phyloP scores from a whole-genome alignment of 2,329 filamentous ascomycete species.

The Mollisiaceae sp. region DNA sequence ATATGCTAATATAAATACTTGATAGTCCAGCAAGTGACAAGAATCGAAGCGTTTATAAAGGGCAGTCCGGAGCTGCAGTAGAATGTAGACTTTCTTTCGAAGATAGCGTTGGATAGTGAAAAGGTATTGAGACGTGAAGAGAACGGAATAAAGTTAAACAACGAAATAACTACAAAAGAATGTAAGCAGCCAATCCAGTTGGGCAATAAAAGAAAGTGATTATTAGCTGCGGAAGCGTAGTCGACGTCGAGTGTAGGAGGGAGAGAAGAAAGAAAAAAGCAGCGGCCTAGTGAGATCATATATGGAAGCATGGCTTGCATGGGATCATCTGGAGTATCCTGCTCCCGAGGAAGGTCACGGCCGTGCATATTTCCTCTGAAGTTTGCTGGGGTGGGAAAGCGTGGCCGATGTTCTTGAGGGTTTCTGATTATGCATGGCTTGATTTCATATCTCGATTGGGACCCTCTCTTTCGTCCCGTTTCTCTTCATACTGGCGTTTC shows the following conservation, averaged over 20 bases:
- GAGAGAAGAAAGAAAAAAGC: conserved; percentile 36
- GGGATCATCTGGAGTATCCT: conserved; percentile 38
- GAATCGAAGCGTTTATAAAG: conserved; percentile 40
- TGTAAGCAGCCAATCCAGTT: conserved; percentile 60
- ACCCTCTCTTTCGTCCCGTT: conserved; percentile 38
- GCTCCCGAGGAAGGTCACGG: conserved; percentile 30
- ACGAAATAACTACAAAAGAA: conserved; percentile 50
- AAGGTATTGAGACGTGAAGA: conserved; percentile 34
- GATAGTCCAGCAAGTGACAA: conserved; percentile 42
- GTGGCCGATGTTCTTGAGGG: conserved; percentile 39
- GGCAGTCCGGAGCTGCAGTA: conserved; percentile 52
- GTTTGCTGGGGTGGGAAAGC: conserved; percentile 31
- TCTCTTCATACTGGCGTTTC: conserved; percentile 42
- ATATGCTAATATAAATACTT: conserved; percentile 33
- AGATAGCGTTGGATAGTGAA: conserved; percentile 29
- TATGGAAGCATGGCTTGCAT: conserved; percentile 37
- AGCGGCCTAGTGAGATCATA: conserved; percentile 35
- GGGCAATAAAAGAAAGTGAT: conserved; percentile 53
- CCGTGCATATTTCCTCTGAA: conserved; percentile 38
- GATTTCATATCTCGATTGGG: conserved; percentile 40
- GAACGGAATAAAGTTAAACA: conserved; percentile 39
- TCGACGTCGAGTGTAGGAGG: conserved; percentile 42
- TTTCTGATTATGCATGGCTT: conserved; percentile 45
- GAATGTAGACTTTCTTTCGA: conserved; percentile 48
- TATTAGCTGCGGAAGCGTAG: conserved; percentile 44